These are phyloP conservation scores for Phoenix dactylifera DNA, from an alignment of 176 grass and related monocot species.

Conservation along the genomic window DNA sequence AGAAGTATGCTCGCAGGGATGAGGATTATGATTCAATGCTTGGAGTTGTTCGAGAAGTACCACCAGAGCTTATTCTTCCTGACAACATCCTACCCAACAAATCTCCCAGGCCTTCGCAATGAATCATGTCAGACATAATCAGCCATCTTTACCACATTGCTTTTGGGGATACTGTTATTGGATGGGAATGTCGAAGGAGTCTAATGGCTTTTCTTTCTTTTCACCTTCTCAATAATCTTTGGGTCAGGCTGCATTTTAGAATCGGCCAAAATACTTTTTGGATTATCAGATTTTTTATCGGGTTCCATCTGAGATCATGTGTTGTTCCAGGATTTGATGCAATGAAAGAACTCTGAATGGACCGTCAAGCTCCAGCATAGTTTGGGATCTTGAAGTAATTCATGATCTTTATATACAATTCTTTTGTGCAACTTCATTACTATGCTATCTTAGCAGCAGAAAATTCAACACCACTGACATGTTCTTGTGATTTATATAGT, in stretches of 20 bases:
- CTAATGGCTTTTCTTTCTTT: slow-evolving; percentile 22
- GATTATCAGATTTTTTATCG: background rate
- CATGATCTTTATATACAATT: too few species aligned
- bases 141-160: slow-evolving; percentile 7
- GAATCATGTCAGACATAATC: slow-evolving; percentile 1
- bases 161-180: slow-evolving; percentile 23
- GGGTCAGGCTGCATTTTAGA: slow-evolving; percentile 58
- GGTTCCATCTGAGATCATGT: too few species aligned
- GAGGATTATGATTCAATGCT: slow-evolving; percentile 94
- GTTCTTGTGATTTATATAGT: too few species aligned
- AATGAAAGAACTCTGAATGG: too few species aligned
- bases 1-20: slow-evolving; percentile 66
- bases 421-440: too few species aligned
- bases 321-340: too few species aligned
- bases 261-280: slow-evolving; percentile 42
- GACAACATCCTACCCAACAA: slow-evolving; percentile 74
- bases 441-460: too few species aligned
- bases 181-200: slow-evolving; percentile 24
- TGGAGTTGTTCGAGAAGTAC: slow-evolving; percentile 72
- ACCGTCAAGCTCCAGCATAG: too few species aligned
- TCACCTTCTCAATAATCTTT: slow-evolving; percentile 59
- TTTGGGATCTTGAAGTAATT: too few species aligned
- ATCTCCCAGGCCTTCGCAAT: slow-evolving; percentile 34
- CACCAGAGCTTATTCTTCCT: slow-evolving; percentile 62
- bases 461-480: too few species aligned